phyloP scores from a whole-genome alignment of 768 basidiomycete species.

The Candolleomyces eurysporus region DNA sequence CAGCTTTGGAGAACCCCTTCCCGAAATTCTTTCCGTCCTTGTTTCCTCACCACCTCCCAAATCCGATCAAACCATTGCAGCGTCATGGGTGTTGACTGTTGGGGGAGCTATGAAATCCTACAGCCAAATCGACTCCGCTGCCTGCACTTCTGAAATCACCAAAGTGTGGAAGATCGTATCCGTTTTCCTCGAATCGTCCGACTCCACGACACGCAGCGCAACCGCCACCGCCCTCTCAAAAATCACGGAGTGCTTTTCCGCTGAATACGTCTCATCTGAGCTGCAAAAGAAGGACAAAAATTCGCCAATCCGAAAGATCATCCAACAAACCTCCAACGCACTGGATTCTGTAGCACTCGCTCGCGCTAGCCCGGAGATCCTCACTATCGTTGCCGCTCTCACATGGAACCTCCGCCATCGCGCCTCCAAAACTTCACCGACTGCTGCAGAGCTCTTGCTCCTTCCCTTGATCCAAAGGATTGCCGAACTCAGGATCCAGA shows the following conservation, averaged over 20 bases:
- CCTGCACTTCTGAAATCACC: conserved; percentile 51
- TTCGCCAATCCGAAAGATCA: conserved; percentile 59
- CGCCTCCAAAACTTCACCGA: conserved; percentile 34
- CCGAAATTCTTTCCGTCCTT: conserved; percentile 63
- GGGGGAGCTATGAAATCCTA: conserved; percentile 73
- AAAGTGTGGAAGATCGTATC: conserved; percentile 76
- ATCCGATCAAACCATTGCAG: conserved; percentile 62
- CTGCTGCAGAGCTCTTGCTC: conserved; percentile 70
- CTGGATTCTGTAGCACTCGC: conserved; percentile 74
- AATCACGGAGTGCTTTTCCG: conserved; percentile 70
- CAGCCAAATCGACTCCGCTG: conserved; percentile 45
- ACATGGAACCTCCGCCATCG: conserved; percentile 59
- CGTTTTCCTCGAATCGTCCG: conserved; percentile 74
- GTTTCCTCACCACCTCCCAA: conserved; percentile 68
- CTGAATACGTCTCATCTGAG: conserved; percentile 55
- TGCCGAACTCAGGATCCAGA: conserved; percentile 71
- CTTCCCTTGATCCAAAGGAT: conserved; percentile 68
- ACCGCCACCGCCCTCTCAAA: conserved; percentile 61
- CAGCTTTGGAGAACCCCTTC: conserved; percentile 51
- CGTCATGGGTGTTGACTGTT: conserved; percentile 78
- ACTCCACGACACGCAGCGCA: conserved; percentile 58
- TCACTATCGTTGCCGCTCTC: conserved; percentile 71
- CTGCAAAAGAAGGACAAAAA: conserved; percentile 45
- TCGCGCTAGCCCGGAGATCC: conserved; percentile 72
- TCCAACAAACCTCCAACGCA: conserved; percentile 63